Conservation (phyloP, 352 stramenopile genomes). For the Paralagenidium karlingii region DNA sequence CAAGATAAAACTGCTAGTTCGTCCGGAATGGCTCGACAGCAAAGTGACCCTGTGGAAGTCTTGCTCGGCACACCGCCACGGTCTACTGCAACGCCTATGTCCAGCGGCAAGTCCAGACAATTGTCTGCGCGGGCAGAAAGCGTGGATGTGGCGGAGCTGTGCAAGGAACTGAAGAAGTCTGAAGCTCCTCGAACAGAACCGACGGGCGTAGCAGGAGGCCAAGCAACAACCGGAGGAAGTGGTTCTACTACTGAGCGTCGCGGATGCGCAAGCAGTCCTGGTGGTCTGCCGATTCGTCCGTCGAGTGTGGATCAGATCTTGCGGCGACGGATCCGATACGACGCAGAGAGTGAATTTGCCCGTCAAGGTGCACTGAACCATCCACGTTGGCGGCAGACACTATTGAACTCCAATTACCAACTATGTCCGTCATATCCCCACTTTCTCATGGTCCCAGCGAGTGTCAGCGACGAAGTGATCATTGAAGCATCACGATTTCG, state of each 20-base stretch:
- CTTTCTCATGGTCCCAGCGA: slow-evolving; percentile 55
- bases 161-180: background rate
- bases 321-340: slow-evolving; percentile 66
- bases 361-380: slow-evolving; percentile 51
- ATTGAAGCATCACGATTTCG: slow-evolving; percentile 49
- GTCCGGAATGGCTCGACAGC: background rate
- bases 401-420: slow-evolving; percentile 52
- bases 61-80: background rate
- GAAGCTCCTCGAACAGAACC: too few relatives aligned
- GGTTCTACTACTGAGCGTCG: background rate
- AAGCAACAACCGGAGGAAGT: too few relatives aligned
- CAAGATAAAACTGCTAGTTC: too few relatives aligned
- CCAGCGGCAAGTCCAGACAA: too few relatives aligned
- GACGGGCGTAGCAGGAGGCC: too few relatives aligned
- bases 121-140: too few relatives aligned
- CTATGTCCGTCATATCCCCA: slow-evolving; percentile 60
- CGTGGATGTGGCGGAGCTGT: too few relatives aligned
- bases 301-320: too few relatives aligned
- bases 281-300: too few relatives aligned
- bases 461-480: slow-evolving; percentile 54
- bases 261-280: too few relatives aligned
- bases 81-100: too few relatives aligned
- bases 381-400: slow-evolving; percentile 46
- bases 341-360: slow-evolving; percentile 39
- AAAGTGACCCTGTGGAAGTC: background rate